Base-by-base conservation (phyloP, 2,329 filamentous ascomycete genomes). In the Fusarium miscanthi region DNA sequence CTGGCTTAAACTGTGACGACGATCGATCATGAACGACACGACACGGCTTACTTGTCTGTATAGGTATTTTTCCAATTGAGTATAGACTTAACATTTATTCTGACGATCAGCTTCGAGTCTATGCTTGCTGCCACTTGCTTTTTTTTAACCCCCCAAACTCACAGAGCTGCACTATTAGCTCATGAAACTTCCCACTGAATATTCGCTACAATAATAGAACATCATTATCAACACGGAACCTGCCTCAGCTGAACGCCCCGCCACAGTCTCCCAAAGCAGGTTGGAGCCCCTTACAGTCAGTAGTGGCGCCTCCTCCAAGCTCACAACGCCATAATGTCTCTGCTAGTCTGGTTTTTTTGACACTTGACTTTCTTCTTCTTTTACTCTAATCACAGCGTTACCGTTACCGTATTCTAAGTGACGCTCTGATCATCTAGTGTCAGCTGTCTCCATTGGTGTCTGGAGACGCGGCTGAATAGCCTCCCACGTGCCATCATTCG, bases 211-310 rank as follows among this genome's bases (percentile, higher is more conserved):
- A 37, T 46, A 61, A 43, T 27, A 63, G 9, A 59, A 31, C 33
- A 38, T 52, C 37, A 67, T 48, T 40, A 38, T 62, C 56, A 37
- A 52, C 25, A 31, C 69, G 56, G 60, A 70, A 59, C 48, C 70
- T 73, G 69, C 54, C 57, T 74, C 63, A 72, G 66, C 66, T 71
- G 70, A 62, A 62, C 41, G 70, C 66, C 70, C 70, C 66, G 66
- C 70, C 31, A 43, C 25, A 61, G 53, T 33, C 43, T 53, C 66
- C 62, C 40, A 74, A 73, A 73, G 57, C 70, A 74, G 63, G 70
- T 64, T 74, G 52, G 67, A 72, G 48, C 40, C 71, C 52, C 57
- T 64, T 74, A 64, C 46, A 64, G 67, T 54, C 40, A 63, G 71
- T 66, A 56, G 71, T 69, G 66, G 71, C 71, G 67, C 63, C 71